phyloP scores from a whole-genome alignment of 2,329 filamentous ascomycete species.

The Myriosclerotinia scirpicola region DNA sequence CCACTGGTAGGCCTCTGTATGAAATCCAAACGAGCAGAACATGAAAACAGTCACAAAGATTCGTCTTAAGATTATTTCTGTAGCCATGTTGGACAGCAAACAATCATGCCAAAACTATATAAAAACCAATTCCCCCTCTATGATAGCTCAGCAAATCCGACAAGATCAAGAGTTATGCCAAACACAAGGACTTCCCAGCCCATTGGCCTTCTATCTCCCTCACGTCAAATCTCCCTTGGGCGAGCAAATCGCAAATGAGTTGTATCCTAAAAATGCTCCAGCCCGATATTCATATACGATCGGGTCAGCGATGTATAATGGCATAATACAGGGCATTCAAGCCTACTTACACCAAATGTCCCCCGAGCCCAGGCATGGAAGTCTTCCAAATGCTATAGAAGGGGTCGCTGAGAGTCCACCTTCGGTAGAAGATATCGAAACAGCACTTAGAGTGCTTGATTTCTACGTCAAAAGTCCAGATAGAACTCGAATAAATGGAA shows the following conservation, averaged over 20 bases:
- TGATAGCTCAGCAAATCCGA: slow-evolving; percentile 27
- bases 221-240: slow-evolving; percentile 7
- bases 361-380: slow-evolving; percentile 13
- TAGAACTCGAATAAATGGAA: background rate
- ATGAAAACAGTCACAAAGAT: background rate
- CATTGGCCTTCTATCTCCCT: slow-evolving; percentile 26
- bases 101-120: slow-evolving; percentile 22
- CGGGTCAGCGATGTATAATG: slow-evolving; percentile 3
- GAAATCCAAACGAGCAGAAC: background rate
- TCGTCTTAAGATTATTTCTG: no score
- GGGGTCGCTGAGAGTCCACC: background rate
- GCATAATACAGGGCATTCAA: slow-evolving; percentile 27
- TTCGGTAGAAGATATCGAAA: slow-evolving; percentile 15
- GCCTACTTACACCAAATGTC: slow-evolving; percentile 25
- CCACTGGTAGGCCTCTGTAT: background rate
- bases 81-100: slow-evolving; percentile 12
- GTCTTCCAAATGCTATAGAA: slow-evolving; percentile 22
- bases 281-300: slow-evolving; percentile 6
- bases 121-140: slow-evolving; percentile 15
- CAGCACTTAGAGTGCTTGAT: slow-evolving; percentile 9
- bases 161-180: slow-evolving; percentile 26
- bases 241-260: slow-evolving; percentile 20
- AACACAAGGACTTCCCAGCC: slow-evolving; percentile 25
- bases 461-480: slow-evolving; percentile 7
- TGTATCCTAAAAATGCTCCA: slow-evolving; percentile 26